phyloP scores from a whole-genome alignment of 179 eudicot species.

The Heliamphora pulchella region DNA sequence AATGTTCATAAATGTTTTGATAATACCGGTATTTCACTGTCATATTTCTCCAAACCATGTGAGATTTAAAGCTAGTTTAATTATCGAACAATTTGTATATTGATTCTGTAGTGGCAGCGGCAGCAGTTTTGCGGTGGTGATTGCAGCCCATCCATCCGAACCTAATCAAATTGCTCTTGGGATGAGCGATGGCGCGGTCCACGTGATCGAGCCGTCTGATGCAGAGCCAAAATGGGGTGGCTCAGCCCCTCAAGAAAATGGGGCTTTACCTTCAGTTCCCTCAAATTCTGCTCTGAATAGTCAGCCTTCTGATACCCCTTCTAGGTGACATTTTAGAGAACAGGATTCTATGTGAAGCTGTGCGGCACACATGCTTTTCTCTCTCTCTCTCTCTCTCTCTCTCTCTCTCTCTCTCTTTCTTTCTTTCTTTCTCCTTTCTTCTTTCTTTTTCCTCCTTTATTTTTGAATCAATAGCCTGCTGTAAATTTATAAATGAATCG shows the following conservation, averaged over 20 bases:
- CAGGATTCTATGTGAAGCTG: background rate
- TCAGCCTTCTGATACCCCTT: conserved; percentile 48
- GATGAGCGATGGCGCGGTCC: conserved; percentile 54
- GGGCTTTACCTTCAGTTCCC: conserved; percentile 35
- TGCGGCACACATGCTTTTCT: too few relatives aligned
- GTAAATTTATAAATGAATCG: too few relatives aligned
- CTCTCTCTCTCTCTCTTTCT: too few relatives aligned
- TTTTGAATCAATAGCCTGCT: too few relatives aligned
- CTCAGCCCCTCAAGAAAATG: conserved; percentile 32
- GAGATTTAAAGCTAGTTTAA: too few relatives aligned
- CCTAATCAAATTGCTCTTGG: conserved; percentile 51
- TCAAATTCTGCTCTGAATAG: conserved; percentile 44
- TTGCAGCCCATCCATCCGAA: conserved; percentile 53
- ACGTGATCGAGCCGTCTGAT: conserved; percentile 49
- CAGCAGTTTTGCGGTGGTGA: conserved; percentile 36
- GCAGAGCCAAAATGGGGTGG: conserved; percentile 51
- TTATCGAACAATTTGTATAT: too few relatives aligned
- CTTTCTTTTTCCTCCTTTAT: too few relatives aligned
- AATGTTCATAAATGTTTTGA: background rate
- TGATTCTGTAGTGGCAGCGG: conserved; percentile 26
- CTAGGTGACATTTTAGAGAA: conserved; percentile 29
- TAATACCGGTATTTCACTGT: background rate
- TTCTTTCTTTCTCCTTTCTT: too few relatives aligned
- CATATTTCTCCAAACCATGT: background rate
- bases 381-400: too few relatives aligned